phyloP scores from a whole-genome alignment of 2,329 filamentous ascomycete genomes.

The Colletotrichum nymphaeae region DNA sequence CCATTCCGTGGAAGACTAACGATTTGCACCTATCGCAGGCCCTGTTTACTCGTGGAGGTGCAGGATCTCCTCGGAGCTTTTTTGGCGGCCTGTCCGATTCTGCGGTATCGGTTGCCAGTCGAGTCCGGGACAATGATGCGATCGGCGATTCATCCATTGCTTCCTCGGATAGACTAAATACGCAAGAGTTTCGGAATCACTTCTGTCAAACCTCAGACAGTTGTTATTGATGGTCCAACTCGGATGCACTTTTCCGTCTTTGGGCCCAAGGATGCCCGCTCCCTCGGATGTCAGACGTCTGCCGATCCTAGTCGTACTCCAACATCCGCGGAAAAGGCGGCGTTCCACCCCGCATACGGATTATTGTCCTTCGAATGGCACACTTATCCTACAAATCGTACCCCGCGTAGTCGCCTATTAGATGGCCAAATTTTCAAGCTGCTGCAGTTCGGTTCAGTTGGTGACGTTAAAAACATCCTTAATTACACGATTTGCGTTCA shows the following conservation, averaged over 20 bases:
- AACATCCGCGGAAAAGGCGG: constrained; percentile 10
- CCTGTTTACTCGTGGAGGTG: constrained; percentile 18
- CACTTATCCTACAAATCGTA: not conserved
- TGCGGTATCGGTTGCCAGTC: not conserved
- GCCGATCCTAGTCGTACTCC: constrained; percentile 6
- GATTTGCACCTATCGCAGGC: constrained; percentile 42
- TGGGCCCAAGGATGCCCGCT: not conserved
- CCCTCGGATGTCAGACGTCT: not conserved
- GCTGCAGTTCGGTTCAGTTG: not conserved
- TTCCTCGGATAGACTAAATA: constrained; percentile 8
- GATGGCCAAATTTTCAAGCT: not conserved
- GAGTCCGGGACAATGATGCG: not conserved
- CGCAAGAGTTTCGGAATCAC: not conserved
- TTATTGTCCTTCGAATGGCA: not conserved
- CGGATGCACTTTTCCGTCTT: constrained; percentile 23
- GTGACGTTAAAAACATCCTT: not conserved
- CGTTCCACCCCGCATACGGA: not conserved
- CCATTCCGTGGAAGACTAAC: constrained; percentile 14
- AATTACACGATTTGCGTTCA: not conserved
- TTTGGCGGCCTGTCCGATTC: not conserved
- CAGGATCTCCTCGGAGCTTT: not conserved
- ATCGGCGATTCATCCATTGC: not conserved
- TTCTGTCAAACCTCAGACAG: not conserved
- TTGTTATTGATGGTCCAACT: not conserved
- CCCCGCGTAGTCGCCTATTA: not conserved